Evolutionary conservation across 306 rosid genomes (phyloP), one percentile per base, ranked within the genome.

Genomic region (Lablab purpureus): DNA sequence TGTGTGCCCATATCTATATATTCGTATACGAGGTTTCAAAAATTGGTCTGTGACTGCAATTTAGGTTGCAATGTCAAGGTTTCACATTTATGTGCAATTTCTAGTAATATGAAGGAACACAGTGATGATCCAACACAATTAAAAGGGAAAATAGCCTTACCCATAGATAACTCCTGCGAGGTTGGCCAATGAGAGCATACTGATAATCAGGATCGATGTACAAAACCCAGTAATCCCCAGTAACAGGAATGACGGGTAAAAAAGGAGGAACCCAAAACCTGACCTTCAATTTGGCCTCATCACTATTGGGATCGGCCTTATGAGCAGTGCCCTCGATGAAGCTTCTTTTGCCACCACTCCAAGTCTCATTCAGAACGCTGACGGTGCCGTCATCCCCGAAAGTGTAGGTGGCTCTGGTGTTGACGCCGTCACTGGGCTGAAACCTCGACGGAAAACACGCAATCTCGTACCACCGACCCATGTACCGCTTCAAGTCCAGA

Each of bases 391-490:
- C 97, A 0, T 84, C 90, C 0, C 10, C 87, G 12, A 95, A 85
- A 22, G 89, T 85, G 96, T 95, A 95, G 0, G 99, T 95, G 5
- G 99, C 98, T 74, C 98, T 84, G 1, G 99, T 95, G 83, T 93
- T 25, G 5, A 41, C 85, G 0, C 99, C 99, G 46, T 73, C 78
- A 49, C 55, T 90, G 7, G 97, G 98, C 55, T 95, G 98, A 80
- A 86, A 86, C 28, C 49, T 10, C 2, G 98, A 91, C 17, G 97
- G 99, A 67, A 92, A 89, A 11, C 92, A 95, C 0, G 98, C 97
- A 17, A 95, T 95, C 81, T 95, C 99, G 65, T 92, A 95, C 99
- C 99, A 95, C 2, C 97, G 85, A 6, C 99, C 99, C 96, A 89
- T 91, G 87, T 93, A 95, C 22, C 93, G 69, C 75, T 84, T 30